Evolutionary conservation across 352 stramenopile genomes (phyloP).

Genomic region (Peronospora destructor): DNA sequence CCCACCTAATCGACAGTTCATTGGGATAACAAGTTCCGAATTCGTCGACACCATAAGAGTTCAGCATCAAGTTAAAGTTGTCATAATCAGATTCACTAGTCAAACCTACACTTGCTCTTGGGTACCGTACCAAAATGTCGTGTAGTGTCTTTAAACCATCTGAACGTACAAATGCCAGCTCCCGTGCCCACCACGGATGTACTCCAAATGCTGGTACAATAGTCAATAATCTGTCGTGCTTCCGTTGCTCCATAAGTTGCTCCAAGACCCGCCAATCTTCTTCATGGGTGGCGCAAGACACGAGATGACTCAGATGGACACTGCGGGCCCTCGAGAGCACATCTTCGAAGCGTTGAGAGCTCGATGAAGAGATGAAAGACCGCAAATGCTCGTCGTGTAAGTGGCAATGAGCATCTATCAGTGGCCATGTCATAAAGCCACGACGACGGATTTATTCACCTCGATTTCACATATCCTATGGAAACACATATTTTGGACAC

Average conservation of each 20-base stretch:
- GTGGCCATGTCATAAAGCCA: conserved; percentile 16
- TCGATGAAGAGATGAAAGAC: conserved; percentile 12
- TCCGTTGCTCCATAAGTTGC: conserved; percentile 24
- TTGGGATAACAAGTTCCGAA: background rate
- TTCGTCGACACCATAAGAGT: too few relatives aligned
- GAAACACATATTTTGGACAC: too few relatives aligned
- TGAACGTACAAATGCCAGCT: conserved; percentile 8
- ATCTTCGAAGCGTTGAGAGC: conserved; percentile 14
- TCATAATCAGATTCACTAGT: conserved; percentile 4
- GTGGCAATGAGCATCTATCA: conserved; percentile 68
- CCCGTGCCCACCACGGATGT: conserved; percentile 65
- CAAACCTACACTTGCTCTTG: conserved; percentile 52
- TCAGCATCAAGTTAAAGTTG: too few relatives aligned
- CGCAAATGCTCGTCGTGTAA: conserved; percentile 48
- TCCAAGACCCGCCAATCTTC: conserved; percentile 53
- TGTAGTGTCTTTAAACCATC: conserved; percentile 34
- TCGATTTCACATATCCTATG: too few relatives aligned
- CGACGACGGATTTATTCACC: conserved; percentile 1
- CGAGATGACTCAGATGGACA: conserved; percentile 40
- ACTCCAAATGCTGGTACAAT: conserved; percentile 62
- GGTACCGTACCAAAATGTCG: conserved; percentile 30
- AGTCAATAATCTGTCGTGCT: conserved; percentile 2
- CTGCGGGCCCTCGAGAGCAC: conserved; percentile 35
- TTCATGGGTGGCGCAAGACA: conserved; percentile 58
- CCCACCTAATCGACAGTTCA: conserved; percentile 38